Conservation (phyloP, 202 grass and related monocot species). For the Carex arenaria region DNA sequence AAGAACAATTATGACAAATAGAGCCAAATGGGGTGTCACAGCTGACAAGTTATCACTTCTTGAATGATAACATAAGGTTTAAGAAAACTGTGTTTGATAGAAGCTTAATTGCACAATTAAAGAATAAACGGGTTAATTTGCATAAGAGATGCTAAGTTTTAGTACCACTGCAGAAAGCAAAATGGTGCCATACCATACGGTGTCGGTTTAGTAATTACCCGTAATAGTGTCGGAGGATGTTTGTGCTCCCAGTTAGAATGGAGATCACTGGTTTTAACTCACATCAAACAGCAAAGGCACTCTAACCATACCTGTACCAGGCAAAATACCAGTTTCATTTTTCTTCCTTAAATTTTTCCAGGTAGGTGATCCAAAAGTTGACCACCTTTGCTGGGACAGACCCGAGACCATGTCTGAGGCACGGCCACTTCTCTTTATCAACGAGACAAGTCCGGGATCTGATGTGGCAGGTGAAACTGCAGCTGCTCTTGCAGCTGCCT, state of each 20-base stretch:
- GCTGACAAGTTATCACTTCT: too few species aligned
- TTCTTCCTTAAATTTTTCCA: constrained; percentile 16
- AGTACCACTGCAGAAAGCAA: neutral
- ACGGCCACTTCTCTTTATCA: constrained; percentile 53
- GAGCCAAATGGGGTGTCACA: too few species aligned
- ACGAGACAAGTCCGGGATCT: constrained; percentile 42
- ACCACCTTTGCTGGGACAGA: constrained; percentile 88
- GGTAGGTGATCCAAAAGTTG: constrained; percentile 67
- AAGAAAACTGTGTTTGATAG: neutral
- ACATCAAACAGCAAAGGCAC: neutral
- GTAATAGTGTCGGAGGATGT: neutral
- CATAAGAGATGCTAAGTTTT: neutral
- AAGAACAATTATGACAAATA: neutral
- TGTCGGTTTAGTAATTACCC: neutral
- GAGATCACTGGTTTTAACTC: neutral
- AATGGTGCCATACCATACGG: neutral
- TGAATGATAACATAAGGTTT: neutral
- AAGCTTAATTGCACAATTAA: neutral
- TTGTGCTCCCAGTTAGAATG: neutral
- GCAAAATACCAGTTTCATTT: neutral
- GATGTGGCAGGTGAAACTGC: constrained; percentile 78
- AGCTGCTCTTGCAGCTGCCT: constrained; percentile 66
- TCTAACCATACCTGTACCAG: neutral
- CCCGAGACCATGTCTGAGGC: constrained; percentile 70
- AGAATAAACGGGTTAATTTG: neutral